A percentile compares a stretch with the other conserved stretches of the same genome.
phyloP scores from a whole-genome alignment of 306 rosid species.

The Delonix regia region DNA sequence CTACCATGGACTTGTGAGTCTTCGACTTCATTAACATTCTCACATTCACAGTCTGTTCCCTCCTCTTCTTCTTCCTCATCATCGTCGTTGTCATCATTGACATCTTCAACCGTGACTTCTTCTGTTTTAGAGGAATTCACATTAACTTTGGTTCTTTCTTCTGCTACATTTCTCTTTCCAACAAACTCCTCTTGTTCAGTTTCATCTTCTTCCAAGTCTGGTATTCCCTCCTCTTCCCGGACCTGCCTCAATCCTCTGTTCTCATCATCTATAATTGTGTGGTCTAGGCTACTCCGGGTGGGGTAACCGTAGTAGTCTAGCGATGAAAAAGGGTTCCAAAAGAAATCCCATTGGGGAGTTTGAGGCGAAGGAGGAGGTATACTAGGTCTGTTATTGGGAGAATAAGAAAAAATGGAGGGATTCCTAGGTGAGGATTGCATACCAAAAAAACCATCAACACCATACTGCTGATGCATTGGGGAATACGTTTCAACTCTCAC shows the following conservation, averaged over 20 bases:
- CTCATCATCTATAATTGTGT: conserved; percentile 62
- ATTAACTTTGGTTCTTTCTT: conserved; percentile 52
- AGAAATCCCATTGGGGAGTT: conserved; percentile 87
- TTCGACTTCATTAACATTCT: conserved; percentile 39
- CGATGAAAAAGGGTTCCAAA: conserved; percentile 94
- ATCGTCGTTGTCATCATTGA: conserved; percentile 64
- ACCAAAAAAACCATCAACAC: conserved; percentile 64
- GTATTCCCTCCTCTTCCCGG: conserved; percentile 96
- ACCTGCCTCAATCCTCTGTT: conserved; percentile 76
- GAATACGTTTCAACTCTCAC: conserved; percentile 72
- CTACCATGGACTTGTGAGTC: conserved; percentile 42
- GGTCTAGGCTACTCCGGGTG: conserved; percentile 53
- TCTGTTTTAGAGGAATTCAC: conserved; percentile 50
- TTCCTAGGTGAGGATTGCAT: conserved; percentile 43
- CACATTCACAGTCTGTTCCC: conserved; percentile 43
- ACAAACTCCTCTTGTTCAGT: conserved; percentile 59
- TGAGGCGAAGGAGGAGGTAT: conserved; percentile 83
- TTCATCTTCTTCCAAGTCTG: conserved; percentile 83
- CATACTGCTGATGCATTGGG: conserved; percentile 59
- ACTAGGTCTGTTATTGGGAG: conserved; percentile 62
- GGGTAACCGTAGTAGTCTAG: conserved; percentile 83
- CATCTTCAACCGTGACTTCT: conserved; percentile 76
- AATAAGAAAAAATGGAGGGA: conserved; percentile 68
- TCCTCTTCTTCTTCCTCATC: conserved; percentile 49
- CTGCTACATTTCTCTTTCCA: conserved; percentile 53